Evolutionary conservation across 176 grass and related monocot species (phyloP).

Genomic region (Neostapfia colusana): DNA sequence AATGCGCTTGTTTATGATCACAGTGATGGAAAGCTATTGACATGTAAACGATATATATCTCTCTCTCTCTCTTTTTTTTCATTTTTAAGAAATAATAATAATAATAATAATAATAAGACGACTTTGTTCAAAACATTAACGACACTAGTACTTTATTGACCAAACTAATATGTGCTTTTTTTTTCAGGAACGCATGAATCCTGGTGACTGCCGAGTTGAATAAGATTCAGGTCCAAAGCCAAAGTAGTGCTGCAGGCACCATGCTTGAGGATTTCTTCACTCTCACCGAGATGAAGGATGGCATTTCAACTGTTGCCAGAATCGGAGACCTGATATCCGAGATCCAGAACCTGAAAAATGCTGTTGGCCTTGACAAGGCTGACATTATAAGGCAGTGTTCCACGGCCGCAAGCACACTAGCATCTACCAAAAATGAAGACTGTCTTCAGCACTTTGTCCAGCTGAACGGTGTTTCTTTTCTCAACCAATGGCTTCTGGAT

Average conservation of each 20-base stretch:
- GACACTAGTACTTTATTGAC: not conserved
- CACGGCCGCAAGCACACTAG: slow-evolving; percentile 41
- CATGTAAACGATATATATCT: not conserved
- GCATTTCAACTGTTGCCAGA: slow-evolving; percentile 54
- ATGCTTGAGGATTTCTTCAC: slow-evolving; percentile 76
- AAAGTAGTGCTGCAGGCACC: not conserved
- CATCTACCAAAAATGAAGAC: slow-evolving; percentile 45
- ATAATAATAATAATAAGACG: too few relatives aligned
- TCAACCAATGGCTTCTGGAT: slow-evolving; percentile 67
- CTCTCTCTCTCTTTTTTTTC: too few relatives aligned
- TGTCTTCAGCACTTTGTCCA: slow-evolving; percentile 65
- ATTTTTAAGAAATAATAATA: too few relatives aligned
- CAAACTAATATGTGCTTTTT: not conserved
- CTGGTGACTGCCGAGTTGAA: not conserved
- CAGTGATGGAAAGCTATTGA: not conserved
- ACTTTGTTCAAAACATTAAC: not conserved
- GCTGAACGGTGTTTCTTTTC: slow-evolving; percentile 58
- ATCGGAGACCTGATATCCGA: slow-evolving; percentile 53
- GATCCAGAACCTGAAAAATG: slow-evolving; percentile 51
- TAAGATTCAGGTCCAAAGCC: not conserved
- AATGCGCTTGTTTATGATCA: not conserved
- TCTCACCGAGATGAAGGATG: slow-evolving; percentile 72
- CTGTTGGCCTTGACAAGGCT: slow-evolving; percentile 27
- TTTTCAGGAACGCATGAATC: slow-evolving; percentile 36
- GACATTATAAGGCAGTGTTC: slow-evolving; percentile 59